Evolutionary conservation across 139 green algal genomes (phyloP), one percentile per base, ranked within the genome.

Genomic region (Pseudopediastrum boryanum): DNA sequence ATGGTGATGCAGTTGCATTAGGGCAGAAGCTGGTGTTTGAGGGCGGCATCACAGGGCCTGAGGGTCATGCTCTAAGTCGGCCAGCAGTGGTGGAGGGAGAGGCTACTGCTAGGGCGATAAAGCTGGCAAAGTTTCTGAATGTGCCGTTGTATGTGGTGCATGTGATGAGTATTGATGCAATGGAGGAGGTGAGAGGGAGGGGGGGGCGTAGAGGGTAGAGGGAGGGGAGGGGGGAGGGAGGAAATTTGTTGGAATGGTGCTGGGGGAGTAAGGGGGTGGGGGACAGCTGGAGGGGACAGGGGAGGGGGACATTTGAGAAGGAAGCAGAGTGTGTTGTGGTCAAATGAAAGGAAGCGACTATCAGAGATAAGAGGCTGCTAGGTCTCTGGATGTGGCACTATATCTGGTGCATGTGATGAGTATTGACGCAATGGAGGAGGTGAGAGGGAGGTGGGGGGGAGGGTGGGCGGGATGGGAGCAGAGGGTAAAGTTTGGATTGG

Each of bases 331-430:
- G n/a, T n/a, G n/a, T n/a, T n/a, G n/a, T n/a, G n/a, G n/a, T n/a
- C n/a, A n/a, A n/a, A n/a, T n/a, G n/a, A n/a, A n/a, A n/a, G n/a
- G n/a, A n/a, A n/a, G n/a, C n/a, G n/a, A n/a, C n/a, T n/a, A n/a
- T n/a, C n/a, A n/a, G n/a, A n/a, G n/a, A n/a, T n/a, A n/a, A n/a
- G n/a, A n/a, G n/a, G n/a, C n/a, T n/a, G 95, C 95, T 0, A 63
- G 83, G 36, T 89, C 96, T 61, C 89, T 95, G 33, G 89, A 90
- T 21, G 80, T 88, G 25, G 96, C 96, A 25, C 86, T 99, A 62
- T 99, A 98, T 66, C 92, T 99, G 73, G 96, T 99, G 46, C 96
- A 99, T 62, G 95, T 99, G 10, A 98, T 98, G 93, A 94, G 90
- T 84, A 85, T 79, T 0, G 95, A 94, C n/a, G 95, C 96, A 0